Base-by-base conservation (phyloP, 441 rosid genomes). In the Theobroma grandiflorum region DNA sequence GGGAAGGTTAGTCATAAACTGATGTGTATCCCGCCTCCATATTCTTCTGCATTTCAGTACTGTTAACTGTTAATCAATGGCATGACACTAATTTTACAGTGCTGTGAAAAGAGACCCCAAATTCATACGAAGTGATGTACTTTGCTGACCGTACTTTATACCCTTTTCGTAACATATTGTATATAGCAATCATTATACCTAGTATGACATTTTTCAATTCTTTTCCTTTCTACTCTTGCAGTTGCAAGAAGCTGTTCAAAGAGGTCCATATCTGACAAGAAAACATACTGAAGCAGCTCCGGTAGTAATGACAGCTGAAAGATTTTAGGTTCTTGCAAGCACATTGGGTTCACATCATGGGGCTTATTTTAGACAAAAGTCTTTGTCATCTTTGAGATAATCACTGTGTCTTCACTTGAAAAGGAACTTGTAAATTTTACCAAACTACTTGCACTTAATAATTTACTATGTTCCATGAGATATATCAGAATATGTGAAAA, bases 241-340 rank as follows among this genome's bases (percentile, higher is more conserved):
- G 99, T 83, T 96, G 89, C 93, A 90, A 79, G 98, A 91, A 85
- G 94, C 97, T 80, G 95, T 94, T 64, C 82, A 85, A 76, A 93
- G 88, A 78, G 98, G 98, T 66, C 98, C 98, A 8, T 94, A 88
- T 80, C 86, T 90, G 11, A 74, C 89, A 2, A 87, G 85, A 78
- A 88, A 85, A 87, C 80, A 76, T 49, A 75, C 58, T 33, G 94
- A 89, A 22, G 91, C 94, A 45, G 89, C 84, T 75, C 98, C 99
- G 26, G 81, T 72, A 8, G 97, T 92, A 2, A 85, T 79, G 96
- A 93, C 93, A 31, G 97, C 92, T 7, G 93, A 94, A 74, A 88
- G 97, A 80, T 94, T 93, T 80, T 96, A 82, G 84, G 59, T 50
- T 52, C 59, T 66, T 57, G 15, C 31, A 10, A 40, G 58, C 26